These are phyloP conservation scores for Biscutella laevigata DNA, from an alignment of 441 rosid genomes.

Conservation along the genomic window DNA sequence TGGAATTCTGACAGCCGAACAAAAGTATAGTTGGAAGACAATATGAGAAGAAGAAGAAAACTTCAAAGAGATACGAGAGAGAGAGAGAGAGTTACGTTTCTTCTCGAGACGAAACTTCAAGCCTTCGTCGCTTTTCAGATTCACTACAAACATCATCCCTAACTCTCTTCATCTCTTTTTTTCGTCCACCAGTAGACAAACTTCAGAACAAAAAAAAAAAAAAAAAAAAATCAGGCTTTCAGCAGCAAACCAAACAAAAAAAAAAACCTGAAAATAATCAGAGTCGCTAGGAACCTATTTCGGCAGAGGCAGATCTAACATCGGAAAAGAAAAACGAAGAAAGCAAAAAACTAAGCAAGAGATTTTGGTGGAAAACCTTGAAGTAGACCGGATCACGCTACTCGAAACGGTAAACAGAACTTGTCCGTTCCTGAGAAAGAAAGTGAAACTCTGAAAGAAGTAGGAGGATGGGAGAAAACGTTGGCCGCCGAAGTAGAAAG, in stretches of 20 bases:
- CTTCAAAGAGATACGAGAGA: neutral
- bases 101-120: slow-evolving; percentile 51
- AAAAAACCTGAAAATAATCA: slow-evolving; percentile 7
- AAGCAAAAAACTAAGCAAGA: slow-evolving; percentile 2
- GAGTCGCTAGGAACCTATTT: neutral
- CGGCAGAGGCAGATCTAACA: slow-evolving; percentile 4
- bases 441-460: neutral
- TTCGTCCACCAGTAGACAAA: neutral
- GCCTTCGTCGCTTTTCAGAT: slow-evolving; percentile 44
- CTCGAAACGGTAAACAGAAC: neutral
- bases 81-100: slow-evolving; percentile 49
- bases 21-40: slow-evolving; percentile 4
- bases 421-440: neutral
- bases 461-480: slow-evolving; percentile 12
- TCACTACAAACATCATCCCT: slow-evolving; percentile 53
- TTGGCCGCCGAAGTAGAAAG: slow-evolving; percentile 9
- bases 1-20: neutral
- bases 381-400: slow-evolving; percentile 18
- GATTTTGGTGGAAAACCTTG: slow-evolving; percentile 3
- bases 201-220: neutral
- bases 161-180: slow-evolving; percentile 61
- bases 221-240: neutral
- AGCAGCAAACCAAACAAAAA: slow-evolving; percentile 2
- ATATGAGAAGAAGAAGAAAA: neutral
- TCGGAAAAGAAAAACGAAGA: neutral